Evolutionary conservation across 2,329 filamentous ascomycete genomes (phyloP).

Genomic region (Xylariaceae sp.): DNA sequence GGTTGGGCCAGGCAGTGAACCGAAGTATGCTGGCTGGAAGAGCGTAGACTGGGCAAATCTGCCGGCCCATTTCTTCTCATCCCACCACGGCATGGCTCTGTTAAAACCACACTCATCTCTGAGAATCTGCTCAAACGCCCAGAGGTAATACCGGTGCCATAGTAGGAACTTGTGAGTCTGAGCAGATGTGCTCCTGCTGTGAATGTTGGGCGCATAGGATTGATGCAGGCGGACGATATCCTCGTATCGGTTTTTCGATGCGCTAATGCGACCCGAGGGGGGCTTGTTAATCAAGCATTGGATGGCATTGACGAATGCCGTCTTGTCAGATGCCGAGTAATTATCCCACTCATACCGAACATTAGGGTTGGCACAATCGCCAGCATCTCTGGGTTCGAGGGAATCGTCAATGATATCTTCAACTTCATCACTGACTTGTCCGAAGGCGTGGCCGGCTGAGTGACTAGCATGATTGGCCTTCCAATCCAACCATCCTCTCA

Average conservation of each 20-base stretch:
- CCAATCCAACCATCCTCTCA: slow-evolving; percentile 7
- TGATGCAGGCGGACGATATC: slow-evolving; percentile 34
- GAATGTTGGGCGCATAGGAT: slow-evolving; percentile 31
- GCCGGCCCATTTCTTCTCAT: slow-evolving; percentile 35
- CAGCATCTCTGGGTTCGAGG: slow-evolving; percentile 6
- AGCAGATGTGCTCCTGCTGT: slow-evolving; percentile 28
- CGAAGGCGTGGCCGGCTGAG: neutral
- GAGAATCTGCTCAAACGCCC: slow-evolving; percentile 30
- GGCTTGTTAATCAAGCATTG: slow-evolving; percentile 30
- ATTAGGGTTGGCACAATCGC: slow-evolving; percentile 28
- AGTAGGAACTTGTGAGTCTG: slow-evolving; percentile 33
- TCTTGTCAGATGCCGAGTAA: slow-evolving; percentile 29
- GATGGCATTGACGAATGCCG: slow-evolving; percentile 29
- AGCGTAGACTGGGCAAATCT: slow-evolving; percentile 28
- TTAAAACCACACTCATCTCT: slow-evolving; percentile 34
- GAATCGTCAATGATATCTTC: slow-evolving; percentile 4
- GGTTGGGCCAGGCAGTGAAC: slow-evolving; percentile 24
- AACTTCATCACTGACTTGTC: neutral
- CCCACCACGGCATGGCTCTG: slow-evolving; percentile 34
- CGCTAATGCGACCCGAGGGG: slow-evolving; percentile 25
- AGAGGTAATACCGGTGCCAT: slow-evolving; percentile 35
- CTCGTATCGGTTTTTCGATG: slow-evolving; percentile 32
- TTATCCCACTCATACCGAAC: slow-evolving; percentile 33
- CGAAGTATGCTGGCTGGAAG: slow-evolving; percentile 31
- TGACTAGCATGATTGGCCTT: slow-evolving; percentile 1